Evolutionary conservation across 805 yeast genomes (phyloP).

Genomic region (Starmera amethionina): DNA sequence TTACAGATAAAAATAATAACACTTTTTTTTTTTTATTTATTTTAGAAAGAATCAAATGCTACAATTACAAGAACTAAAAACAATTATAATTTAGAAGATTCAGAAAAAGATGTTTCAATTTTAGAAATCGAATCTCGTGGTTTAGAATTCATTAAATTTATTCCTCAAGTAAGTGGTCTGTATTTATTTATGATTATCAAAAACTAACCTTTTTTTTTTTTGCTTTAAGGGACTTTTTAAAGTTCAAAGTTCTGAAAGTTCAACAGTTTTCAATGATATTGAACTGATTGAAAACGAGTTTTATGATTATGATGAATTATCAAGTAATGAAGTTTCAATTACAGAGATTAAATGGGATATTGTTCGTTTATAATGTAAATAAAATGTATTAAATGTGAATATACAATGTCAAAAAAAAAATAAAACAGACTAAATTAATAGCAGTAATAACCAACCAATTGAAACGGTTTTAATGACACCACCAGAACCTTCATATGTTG

Average conservation of each 20-base stretch:
- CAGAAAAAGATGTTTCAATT: constrained; percentile 35
- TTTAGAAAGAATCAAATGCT: constrained; percentile 1
- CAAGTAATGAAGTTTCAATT: constrained; percentile 70
- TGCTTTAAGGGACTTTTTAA: constrained; percentile 38
- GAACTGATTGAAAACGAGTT: constrained; percentile 78
- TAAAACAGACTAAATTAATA: background rate
- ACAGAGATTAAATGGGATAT: constrained; percentile 67
- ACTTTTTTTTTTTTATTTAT: background rate
- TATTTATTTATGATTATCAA: no score
- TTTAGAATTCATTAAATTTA: constrained; percentile 56
- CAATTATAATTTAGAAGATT: constrained; percentile 25
- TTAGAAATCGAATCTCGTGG: constrained; percentile 83
- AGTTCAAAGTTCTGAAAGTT: constrained; percentile 43
- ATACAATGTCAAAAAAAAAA: background rate
- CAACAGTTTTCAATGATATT: constrained; percentile 48
- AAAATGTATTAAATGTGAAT: background rate
- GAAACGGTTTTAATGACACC: constrained; percentile 1
- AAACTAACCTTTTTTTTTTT: constrained; percentile 1
- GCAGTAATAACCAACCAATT: no score
- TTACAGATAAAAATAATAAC: background rate
- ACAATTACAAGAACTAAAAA: constrained; percentile 17
- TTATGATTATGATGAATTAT: constrained; percentile 91
- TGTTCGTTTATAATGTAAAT: constrained; percentile 12
- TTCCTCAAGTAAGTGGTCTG: constrained; percentile 41
- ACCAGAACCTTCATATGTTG: constrained; percentile 5